Conservation (phyloP, 129 eudicot species). For the Erigeron canadensis region DNA sequence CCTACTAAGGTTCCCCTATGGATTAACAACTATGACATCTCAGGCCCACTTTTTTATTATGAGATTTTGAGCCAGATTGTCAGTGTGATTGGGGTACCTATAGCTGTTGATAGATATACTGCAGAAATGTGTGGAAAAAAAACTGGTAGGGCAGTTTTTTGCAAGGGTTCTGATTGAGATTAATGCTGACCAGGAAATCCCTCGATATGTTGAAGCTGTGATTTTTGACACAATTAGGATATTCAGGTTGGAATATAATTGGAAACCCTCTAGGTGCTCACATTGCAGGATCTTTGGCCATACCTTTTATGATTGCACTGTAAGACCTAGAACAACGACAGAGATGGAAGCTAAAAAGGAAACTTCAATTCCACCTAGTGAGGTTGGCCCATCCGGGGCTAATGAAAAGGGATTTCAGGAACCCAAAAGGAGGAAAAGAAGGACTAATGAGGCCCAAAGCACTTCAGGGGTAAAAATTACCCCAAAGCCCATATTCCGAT, state of each 20-base stretch:
- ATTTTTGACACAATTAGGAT: background rate
- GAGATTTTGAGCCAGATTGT: background rate
- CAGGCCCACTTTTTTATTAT: background rate
- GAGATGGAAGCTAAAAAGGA: too few species aligned
- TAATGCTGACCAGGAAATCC: background rate
- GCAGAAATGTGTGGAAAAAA: background rate
- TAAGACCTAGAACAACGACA: too few species aligned
- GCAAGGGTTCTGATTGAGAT: background rate
- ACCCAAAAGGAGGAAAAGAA: too few species aligned
- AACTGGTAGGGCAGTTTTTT: background rate
- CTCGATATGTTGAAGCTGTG: background rate
- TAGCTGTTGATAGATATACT: background rate
- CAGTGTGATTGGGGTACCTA: background rate
- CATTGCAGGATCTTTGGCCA: too few species aligned
- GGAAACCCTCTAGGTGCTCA: background rate
- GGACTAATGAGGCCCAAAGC: too few species aligned
- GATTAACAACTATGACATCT: too few species aligned
- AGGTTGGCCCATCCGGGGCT: too few species aligned
- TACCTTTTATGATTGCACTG: too few species aligned
- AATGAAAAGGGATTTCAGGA: too few species aligned
- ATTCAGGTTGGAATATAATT: background rate
- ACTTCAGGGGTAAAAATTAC: too few species aligned
- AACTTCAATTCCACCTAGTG: too few species aligned
- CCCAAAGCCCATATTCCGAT: too few species aligned
- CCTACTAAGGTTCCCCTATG: background rate